A percentile compares a stretch with the other conserved stretches of the same genome.
Evolutionary conservation across 73 alveolate species (phyloP).

Genomic region (Uronychia setigera): DNA sequence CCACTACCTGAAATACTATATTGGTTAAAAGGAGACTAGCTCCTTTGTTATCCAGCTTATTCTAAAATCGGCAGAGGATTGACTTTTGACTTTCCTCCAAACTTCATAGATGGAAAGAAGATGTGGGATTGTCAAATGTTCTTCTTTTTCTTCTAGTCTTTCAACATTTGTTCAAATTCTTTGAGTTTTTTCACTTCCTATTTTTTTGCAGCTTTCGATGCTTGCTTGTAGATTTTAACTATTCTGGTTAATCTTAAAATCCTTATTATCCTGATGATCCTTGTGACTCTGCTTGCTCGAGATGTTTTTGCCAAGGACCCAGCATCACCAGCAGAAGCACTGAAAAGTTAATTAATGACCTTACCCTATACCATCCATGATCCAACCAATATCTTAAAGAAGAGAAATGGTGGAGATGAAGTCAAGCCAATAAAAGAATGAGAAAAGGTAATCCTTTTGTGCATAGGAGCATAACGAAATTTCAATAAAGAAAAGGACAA

Average conservation of each 20-base stretch:
- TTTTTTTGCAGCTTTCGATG: slow-evolving; percentile 53
- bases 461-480: slow-evolving; percentile 30
- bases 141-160: neutral
- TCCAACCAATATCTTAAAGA: slow-evolving; percentile 79
- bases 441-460: slow-evolving; percentile 37
- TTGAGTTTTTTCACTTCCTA: slow-evolving; percentile 10
- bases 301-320: slow-evolving; percentile 74
- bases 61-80: neutral
- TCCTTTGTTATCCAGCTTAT: neutral
- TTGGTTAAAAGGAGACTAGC: neutral
- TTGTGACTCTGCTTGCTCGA: slow-evolving; percentile 79
- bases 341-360: slow-evolving; percentile 44
- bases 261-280: slow-evolving; percentile 75
- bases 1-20: neutral
- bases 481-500: slow-evolving; percentile 36
- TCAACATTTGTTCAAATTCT: neutral
- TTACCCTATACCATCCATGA: slow-evolving; percentile 66
- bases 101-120: neutral
- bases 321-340: slow-evolving; percentile 66
- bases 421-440: slow-evolving; percentile 83
- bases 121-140: neutral
- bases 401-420: slow-evolving; percentile 73
- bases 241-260: slow-evolving; percentile 72
- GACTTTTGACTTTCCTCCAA: neutral
- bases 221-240: slow-evolving; percentile 64